Evolutionary conservation across 2,329 filamentous ascomycete species (phyloP).

Genomic region (Septoria linicola): DNA sequence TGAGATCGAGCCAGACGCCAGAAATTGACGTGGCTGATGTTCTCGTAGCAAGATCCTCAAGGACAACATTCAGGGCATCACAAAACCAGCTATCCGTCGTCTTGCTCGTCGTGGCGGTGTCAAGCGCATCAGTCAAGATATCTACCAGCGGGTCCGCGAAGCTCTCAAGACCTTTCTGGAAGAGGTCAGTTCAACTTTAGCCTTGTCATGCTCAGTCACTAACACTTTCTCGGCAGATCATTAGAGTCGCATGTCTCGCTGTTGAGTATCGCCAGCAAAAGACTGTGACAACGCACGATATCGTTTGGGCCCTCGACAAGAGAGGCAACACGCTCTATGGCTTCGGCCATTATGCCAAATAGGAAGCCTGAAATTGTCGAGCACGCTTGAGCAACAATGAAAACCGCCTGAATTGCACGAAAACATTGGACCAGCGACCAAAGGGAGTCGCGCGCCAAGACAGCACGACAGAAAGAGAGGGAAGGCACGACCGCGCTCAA

Average conservation of each 20-base stretch:
- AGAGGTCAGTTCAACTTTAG: slow-evolving; percentile 48
- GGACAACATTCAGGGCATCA: slow-evolving; percentile 98
- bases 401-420: too few relatives aligned
- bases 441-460: too few relatives aligned
- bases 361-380: too few relatives aligned
- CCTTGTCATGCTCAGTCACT: neutral
- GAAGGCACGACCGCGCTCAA: too few relatives aligned
- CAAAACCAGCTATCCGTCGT: slow-evolving; percentile 66
- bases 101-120: slow-evolving; percentile 74
- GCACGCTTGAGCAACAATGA: too few relatives aligned
- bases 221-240: neutral
- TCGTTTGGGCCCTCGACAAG: slow-evolving; percentile 33
- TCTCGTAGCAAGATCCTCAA: slow-evolving; percentile 85
- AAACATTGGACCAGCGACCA: too few relatives aligned
- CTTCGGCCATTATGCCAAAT: neutral
- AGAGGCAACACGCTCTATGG: slow-evolving; percentile 14
- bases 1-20: too few relatives aligned
- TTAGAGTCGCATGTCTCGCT: neutral
- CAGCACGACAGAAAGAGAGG: too few relatives aligned
- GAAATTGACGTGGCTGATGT: too few relatives aligned
- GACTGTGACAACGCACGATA: slow-evolving; percentile 61
- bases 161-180: slow-evolving; percentile 56
- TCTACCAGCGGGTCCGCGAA: slow-evolving; percentile 62
- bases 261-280: slow-evolving; percentile 56
- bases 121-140: slow-evolving; percentile 63